Evolutionary conservation across 805 yeast species (phyloP).

Genomic region (Cyberlindnera euphorbiae): DNA sequence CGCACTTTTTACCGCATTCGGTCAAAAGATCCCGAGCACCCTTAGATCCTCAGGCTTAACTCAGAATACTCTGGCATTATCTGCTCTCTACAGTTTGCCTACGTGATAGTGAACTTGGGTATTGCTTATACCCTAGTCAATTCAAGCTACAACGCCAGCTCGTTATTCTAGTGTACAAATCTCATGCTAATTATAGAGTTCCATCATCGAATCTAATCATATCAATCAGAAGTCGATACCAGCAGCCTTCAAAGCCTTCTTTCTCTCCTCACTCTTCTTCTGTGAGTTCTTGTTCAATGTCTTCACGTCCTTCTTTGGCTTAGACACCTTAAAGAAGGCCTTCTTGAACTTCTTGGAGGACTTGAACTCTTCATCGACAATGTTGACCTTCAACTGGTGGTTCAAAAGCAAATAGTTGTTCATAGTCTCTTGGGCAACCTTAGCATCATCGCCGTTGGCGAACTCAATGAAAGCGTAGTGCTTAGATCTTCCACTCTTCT

Average conservation of each 20-base stretch:
- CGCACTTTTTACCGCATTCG: background rate
- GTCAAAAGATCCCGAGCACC: no score
- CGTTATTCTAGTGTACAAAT: no score
- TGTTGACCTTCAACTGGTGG: constrained; percentile 72
- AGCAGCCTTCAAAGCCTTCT: constrained; percentile 28
- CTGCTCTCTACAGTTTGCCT: no score
- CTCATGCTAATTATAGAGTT: no score
- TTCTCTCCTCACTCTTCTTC: constrained; percentile 30
- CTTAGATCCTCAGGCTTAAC: background rate
- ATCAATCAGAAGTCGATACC: constrained; percentile 35
- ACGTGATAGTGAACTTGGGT: no score
- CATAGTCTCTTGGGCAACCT: constrained; percentile 92
- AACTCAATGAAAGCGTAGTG: constrained; percentile 92
- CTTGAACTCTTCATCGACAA: constrained; percentile 42
- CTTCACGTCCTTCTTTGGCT: constrained; percentile 27
- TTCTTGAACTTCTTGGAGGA: constrained; percentile 33
- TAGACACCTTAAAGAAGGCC: constrained; percentile 28
- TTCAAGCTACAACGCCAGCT: no score
- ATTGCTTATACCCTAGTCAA: no score
- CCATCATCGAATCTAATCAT: no score
- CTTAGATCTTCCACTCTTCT: constrained; percentile 83
- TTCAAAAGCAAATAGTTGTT: constrained; percentile 87
- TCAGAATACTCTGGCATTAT: background rate
- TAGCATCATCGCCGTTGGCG: constrained; percentile 66
- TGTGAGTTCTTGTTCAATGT: constrained; percentile 29